Conservation (phyloP, 257 asterid genomes). For the Thymus mandschuricus region DNA sequence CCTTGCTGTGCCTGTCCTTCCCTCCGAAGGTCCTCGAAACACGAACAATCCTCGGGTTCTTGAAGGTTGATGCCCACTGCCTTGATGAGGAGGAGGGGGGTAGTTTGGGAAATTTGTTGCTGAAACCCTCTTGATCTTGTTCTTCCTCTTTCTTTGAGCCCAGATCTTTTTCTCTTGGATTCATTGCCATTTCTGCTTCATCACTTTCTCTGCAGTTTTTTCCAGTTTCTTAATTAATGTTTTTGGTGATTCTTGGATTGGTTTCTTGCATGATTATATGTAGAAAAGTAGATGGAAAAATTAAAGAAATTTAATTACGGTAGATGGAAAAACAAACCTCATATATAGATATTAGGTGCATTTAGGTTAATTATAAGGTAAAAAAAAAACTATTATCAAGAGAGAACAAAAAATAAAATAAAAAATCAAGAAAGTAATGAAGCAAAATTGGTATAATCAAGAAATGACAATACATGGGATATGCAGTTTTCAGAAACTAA, state of each 20-base stretch:
- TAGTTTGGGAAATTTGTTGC: conserved; percentile 18
- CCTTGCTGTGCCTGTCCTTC: conserved; percentile 82
- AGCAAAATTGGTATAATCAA: background rate
- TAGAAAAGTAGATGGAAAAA: no score
- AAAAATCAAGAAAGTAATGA: no score
- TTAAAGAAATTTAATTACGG: no score
- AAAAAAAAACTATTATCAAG: no score
- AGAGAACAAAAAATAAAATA: no score
- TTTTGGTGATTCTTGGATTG: background rate
- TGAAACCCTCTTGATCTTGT: conserved; percentile 1
- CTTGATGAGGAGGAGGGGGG: conserved; percentile 34
- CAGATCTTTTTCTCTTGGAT: conserved; percentile 43
- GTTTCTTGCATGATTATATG: background rate
- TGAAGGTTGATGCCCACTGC: conserved; percentile 56
- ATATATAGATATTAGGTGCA: no score
- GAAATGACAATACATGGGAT: background rate
- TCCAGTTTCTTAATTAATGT: no score
- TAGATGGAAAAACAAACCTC: no score
- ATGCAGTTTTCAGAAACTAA: conserved; percentile 1
- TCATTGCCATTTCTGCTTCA: conserved; percentile 43
- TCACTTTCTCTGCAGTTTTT: conserved; percentile 32
- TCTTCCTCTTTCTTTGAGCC: conserved; percentile 50
- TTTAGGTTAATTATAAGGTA: no score
- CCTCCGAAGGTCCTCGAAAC: conserved; percentile 72
- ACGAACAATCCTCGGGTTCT: conserved; percentile 73